Evolutionary conservation across 2,329 filamentous ascomycete species (phyloP), one percentile per base, ranked within the genome.

Genomic region (Fusarium virguliforme): DNA sequence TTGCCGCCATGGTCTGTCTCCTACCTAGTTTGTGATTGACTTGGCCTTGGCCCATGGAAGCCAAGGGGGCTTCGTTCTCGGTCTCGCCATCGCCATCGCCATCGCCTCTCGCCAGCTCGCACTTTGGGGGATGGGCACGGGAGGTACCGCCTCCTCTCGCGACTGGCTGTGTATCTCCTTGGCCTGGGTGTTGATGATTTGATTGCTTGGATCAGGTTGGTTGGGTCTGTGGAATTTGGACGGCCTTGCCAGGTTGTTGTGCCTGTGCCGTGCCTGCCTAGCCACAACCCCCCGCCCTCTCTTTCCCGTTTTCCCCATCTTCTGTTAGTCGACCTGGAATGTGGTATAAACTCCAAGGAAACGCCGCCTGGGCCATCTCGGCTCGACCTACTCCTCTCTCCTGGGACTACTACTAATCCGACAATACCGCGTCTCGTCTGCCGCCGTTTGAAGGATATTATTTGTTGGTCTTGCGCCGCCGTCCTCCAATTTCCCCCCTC

Each of bases 271-370:
- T 48, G 32, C 40, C 30, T 58, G 30, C 55, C 59, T 60, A 71
- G 64, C 56, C 64, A 60, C 55, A 24, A 60, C 51, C 34, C 64
- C 41, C 22, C 18, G 18, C 18, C 18, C 18, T 18, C 24, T 41
- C 61, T 48, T 56, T 57, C 24, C 28, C 6, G 38, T 64, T 40
- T 30, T 50, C 18, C n/a, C 24, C 38, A 22, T 58, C 38, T 24
- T 37, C 9, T 26, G 30, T 24, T 62, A 32, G 9, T 57, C 3
- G 34, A 18, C 12, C n/a, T 37, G 22, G 32, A 43, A 64, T 60
- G 54, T 26, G 37, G 67, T 70, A 72, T 72, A 72, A 70, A 72
- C 69, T 60, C 40, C 34, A 65, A 34, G 13, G 18, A 57, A 22
- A 40, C 40, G 13, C 55, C 46, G 34, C 62, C 53, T 38, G n/a